Conservation (phyloP, 169 alveolate species). For the Eimeria falciformis region DNA sequence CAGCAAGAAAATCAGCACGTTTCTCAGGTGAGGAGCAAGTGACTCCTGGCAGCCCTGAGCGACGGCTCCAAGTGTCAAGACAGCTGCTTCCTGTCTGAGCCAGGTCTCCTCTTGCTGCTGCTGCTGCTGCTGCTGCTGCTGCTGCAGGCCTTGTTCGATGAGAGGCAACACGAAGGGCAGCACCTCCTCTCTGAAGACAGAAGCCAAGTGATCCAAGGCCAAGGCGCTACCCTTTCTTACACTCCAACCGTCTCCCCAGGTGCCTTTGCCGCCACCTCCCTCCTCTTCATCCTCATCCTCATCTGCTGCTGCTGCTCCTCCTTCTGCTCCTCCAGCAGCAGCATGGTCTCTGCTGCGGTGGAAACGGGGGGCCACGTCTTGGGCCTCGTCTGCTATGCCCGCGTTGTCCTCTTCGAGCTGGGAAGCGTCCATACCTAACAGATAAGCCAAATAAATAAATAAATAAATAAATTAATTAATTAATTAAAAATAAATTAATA, state of each 20-base stretch:
- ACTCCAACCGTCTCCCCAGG: conserved; percentile 90
- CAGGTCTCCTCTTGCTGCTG: conserved; percentile 82
- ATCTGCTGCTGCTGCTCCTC: background rate
- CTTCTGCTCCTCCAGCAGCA: background rate
- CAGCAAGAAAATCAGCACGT: conserved; percentile 81
- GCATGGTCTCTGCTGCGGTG: conserved; percentile 65
- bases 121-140: conserved; percentile 48
- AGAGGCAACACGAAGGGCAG: conserved; percentile 85
- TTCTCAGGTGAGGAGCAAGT: conserved; percentile 89
- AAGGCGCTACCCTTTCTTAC: conserved; percentile 92
- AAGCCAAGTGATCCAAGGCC: conserved; percentile 86
- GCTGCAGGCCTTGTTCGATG: conserved; percentile 87
- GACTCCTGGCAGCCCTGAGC: conserved; percentile 91
- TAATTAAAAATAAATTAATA: background rate
- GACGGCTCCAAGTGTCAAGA: conserved; percentile 93
- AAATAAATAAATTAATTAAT: no score
- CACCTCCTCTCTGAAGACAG: conserved; percentile 84
- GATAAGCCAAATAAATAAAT: background rate
- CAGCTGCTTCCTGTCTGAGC: conserved; percentile 93
- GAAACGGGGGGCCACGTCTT: conserved; percentile 87
- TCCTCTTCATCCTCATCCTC: conserved; percentile 76
- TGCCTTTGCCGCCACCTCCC: conserved; percentile 77
- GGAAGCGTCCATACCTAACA: conserved; percentile 91
- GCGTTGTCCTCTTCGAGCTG: conserved; percentile 92
- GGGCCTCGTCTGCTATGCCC: conserved; percentile 87